phyloP scores from a whole-genome alignment of 306 rosid species.

The Datisca glomerata region DNA sequence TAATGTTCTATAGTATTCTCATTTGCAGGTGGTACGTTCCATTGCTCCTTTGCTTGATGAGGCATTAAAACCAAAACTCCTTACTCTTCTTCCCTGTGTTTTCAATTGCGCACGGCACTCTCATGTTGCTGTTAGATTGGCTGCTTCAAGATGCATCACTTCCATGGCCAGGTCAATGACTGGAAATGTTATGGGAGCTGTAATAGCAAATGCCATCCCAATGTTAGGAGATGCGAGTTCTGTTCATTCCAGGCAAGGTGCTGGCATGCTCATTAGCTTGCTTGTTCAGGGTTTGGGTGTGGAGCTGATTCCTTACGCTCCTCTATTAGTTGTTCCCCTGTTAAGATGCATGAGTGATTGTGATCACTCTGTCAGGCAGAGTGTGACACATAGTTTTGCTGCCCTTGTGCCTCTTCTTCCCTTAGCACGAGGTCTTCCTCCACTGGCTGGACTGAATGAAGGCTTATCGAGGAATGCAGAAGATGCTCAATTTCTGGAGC shows the following conservation, averaged over 20 bases:
- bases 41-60: conserved; percentile 64
- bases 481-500: conserved; percentile 83
- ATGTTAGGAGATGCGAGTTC: conserved; percentile 80
- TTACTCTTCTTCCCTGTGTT: conserved; percentile 78
- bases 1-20: no score
- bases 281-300: conserved; percentile 91
- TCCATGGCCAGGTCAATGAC: conserved; percentile 92
- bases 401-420: conserved; percentile 99
- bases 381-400: conserved; percentile 99
- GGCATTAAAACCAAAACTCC: conserved; percentile 66
- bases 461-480: conserved; percentile 52
- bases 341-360: conserved; percentile 91
- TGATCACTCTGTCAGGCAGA: conserved; percentile 89
- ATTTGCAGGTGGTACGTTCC: conserved; percentile 75
- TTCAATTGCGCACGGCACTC: conserved; percentile 68
- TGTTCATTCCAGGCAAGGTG: conserved; percentile 89
- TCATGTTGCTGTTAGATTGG: conserved; percentile 92
- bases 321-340: conserved; percentile 93
- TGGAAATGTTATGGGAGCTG: conserved; percentile 69
- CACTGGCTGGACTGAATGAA: conserved; percentile 63
- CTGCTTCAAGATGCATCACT: conserved; percentile 92
- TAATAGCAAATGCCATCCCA: conserved; percentile 70
- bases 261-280: conserved; percentile 89
- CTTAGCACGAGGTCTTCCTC: conserved; percentile 90
- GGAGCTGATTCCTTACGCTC: conserved; percentile 83